Evolutionary conservation across 2,329 filamentous ascomycete genomes (phyloP).

Genomic region (Aureobasidium sp.): DNA sequence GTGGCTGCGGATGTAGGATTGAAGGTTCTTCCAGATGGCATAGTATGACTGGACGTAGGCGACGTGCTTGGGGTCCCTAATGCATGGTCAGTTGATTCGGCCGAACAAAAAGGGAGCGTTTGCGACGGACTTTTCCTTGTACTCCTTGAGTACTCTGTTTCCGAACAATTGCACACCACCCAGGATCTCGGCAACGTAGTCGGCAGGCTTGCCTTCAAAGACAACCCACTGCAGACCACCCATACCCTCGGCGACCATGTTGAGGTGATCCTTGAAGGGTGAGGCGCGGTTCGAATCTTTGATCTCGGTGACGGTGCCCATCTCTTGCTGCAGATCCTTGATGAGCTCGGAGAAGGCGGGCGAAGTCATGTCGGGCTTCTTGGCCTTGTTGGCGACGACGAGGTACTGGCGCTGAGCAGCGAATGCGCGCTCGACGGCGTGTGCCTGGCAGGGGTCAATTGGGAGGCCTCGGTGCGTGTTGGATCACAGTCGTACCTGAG

Average conservation of each 20-base stretch:
- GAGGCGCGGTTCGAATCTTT: constrained; percentile 74
- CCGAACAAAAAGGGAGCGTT: neutral
- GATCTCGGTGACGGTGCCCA: constrained; percentile 71
- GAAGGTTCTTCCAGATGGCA: constrained; percentile 75
- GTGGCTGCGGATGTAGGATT: constrained; percentile 77
- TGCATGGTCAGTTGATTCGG: neutral
- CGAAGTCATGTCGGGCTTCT: constrained; percentile 75
- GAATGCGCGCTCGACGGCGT: constrained; percentile 60
- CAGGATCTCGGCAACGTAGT: constrained; percentile 77
- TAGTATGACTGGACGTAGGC: constrained; percentile 94
- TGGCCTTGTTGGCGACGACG: constrained; percentile 79
- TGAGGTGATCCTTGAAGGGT: constrained; percentile 71
- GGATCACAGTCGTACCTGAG: constrained; percentile 35
- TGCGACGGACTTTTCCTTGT: constrained; percentile 65
- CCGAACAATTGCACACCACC: constrained; percentile 87
- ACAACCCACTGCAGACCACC: constrained; percentile 87
- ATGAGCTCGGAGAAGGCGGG: constrained; percentile 67
- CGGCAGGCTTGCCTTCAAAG: constrained; percentile 72
- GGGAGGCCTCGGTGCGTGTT: neutral
- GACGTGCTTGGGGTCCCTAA: constrained; percentile 69
- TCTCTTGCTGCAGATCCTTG: constrained; percentile 77
- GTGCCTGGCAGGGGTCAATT: constrained; percentile 35
- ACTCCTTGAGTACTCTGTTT: constrained; percentile 85
- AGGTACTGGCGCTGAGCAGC: constrained; percentile 81
- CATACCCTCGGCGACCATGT: constrained; percentile 83